Conservation (phyloP, 2,329 filamentous ascomycete genomes). For the Aureobasidium pullulans region DNA sequence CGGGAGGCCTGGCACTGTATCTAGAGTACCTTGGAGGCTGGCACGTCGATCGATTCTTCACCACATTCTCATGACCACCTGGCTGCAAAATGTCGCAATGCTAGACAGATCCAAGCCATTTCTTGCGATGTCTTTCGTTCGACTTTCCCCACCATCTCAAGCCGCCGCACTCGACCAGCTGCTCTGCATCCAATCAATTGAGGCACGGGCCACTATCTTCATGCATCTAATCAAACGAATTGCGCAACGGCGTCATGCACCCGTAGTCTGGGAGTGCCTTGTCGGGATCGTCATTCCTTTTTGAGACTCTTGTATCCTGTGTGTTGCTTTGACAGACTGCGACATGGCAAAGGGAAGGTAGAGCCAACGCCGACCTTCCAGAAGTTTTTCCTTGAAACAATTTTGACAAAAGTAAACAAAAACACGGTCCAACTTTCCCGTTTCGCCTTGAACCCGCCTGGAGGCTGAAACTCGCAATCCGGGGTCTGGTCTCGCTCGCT, state of each 20-base stretch:
- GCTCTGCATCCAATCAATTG: not conserved
- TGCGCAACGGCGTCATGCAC: constrained; percentile 10
- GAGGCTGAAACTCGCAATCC: not conserved
- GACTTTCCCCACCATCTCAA: constrained; percentile 2
- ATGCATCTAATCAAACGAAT: constrained; percentile 8
- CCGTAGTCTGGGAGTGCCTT: not conserved
- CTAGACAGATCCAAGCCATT: not conserved
- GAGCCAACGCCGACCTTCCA: not conserved
- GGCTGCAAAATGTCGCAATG: constrained; percentile 6
- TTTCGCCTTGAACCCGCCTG: not conserved
- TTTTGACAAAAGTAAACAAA: constrained; percentile 2
- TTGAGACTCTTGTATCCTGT: not conserved
- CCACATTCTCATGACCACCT: not conserved
- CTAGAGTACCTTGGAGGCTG: not conserved
- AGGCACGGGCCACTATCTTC: not conserved
- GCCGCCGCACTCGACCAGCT: not conserved
- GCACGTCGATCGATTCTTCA: not conserved
- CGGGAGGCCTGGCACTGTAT: not conserved
- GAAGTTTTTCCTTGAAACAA: not conserved
- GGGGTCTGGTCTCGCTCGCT: not conserved
- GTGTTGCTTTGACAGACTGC: not conserved
- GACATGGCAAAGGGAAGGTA: not conserved
- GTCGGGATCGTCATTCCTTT: not conserved
- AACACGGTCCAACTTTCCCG: constrained; percentile 1
- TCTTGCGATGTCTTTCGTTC: not conserved